Percentiles rank a stretch among this genome's conserved stretches.
Conservation (phyloP, 257 asterid species). For the Lycium barbarum region DNA sequence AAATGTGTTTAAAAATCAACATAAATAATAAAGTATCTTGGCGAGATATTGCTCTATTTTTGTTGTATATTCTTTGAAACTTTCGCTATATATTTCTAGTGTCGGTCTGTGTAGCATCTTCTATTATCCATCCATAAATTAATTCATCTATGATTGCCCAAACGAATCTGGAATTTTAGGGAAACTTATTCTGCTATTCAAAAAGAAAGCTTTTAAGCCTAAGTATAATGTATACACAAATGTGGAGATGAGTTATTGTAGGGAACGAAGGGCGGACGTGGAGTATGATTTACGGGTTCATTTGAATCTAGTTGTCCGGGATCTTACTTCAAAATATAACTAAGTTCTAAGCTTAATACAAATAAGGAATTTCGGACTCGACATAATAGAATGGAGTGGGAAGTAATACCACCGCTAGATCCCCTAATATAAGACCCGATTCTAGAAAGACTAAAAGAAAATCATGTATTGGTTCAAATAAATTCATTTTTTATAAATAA, state of each 20-base stretch:
- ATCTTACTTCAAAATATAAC: too few relatives aligned
- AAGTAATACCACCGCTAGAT: too few relatives aligned
- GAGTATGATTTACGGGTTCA: too few relatives aligned
- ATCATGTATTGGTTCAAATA: too few relatives aligned
- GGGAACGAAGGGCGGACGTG: neutral
- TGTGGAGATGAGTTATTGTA: neutral
- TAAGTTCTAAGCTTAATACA: too few relatives aligned
- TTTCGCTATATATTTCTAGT: neutral
- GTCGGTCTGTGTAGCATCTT: neutral
- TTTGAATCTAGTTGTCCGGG: too few relatives aligned
- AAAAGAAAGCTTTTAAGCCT: neutral
- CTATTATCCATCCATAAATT: neutral
- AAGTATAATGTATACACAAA: too few relatives aligned
- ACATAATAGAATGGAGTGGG: neutral
- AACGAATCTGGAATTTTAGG: neutral
- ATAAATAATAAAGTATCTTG: neutral
- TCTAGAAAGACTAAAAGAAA: too few relatives aligned
- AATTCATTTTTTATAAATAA: too few relatives aligned
- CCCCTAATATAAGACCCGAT: too few relatives aligned
- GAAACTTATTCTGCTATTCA: neutral
- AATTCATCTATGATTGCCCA: neutral
- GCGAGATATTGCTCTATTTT: neutral
- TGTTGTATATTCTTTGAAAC: neutral
- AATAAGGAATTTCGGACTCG: neutral
- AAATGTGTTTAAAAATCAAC: neutral